Conservation (phyloP, 176 grass and related monocot species). For the Areca catechu region DNA sequence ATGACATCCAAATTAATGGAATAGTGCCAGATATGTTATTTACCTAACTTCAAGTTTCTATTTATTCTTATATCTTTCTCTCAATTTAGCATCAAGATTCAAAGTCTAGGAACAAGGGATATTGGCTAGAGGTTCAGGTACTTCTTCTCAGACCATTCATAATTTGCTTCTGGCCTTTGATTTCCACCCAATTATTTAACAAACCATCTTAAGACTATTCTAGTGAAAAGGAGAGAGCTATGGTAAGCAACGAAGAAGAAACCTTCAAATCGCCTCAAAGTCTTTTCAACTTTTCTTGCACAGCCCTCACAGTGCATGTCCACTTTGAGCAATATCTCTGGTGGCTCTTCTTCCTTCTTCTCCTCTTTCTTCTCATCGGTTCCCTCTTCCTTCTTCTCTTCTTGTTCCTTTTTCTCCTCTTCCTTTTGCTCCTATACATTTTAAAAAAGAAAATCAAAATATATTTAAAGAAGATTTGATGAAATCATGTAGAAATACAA, state of each 20-base stretch:
- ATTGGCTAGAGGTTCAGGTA: neutral
- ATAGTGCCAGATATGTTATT: no score
- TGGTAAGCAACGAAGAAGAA: neutral
- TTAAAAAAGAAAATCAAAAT: no score
- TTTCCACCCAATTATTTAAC: neutral
- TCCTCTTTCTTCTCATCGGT: slow-evolving; percentile 7
- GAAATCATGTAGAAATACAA: no score
- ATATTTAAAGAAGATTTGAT: no score
- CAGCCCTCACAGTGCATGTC: slow-evolving; percentile 72
- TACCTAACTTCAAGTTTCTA: no score
- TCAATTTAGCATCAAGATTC: no score
- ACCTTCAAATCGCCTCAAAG: slow-evolving; percentile 48
- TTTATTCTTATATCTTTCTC: no score
- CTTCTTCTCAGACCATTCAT: no score
- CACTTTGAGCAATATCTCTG: slow-evolving; percentile 58
- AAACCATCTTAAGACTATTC: neutral
- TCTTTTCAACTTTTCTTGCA: slow-evolving; percentile 50
- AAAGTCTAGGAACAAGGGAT: no score
- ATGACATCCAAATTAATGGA: no score
- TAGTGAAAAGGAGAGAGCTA: slow-evolving; percentile 1
- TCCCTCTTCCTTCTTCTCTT: slow-evolving; percentile 27
- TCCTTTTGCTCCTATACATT: neutral
- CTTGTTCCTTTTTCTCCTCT: slow-evolving; percentile 24
- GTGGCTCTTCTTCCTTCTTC: slow-evolving; percentile 26
- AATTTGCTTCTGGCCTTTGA: neutral